A percentile compares a stretch with the other conserved stretches of the same genome.
These are phyloP conservation scores for Puccinia polysora DNA, from an alignment of 1,284 basidiomycete genomes.

Conservation along the genomic window DNA sequence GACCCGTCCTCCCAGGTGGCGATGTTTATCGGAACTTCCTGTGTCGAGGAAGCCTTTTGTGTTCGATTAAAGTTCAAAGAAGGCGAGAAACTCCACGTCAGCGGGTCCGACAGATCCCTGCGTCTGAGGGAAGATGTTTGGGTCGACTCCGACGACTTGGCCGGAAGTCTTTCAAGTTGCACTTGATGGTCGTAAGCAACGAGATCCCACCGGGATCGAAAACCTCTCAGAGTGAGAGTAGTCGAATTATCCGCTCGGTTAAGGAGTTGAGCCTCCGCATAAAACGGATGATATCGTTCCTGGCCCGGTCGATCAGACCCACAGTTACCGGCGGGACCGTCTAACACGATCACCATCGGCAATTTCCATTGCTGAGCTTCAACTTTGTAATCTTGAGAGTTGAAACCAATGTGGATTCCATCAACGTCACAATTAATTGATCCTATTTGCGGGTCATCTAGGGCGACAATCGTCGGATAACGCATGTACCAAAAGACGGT, in stretches of 20 bases:
- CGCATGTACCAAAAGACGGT: constrained; percentile 21
- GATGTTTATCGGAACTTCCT: not conserved
- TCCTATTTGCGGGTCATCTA: constrained; percentile 20
- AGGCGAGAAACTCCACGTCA: not conserved
- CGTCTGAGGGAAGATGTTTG: not conserved
- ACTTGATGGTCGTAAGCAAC: constrained; percentile 29
- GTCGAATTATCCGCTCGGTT: not conserved
- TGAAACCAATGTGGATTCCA: constrained; percentile 32
- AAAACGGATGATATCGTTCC: constrained; percentile 37
- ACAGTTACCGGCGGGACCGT: constrained; percentile 27
- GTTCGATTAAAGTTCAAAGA: constrained; percentile 38
- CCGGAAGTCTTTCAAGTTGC: constrained; percentile 3
- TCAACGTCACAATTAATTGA: constrained; percentile 24
- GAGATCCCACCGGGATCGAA: constrained; percentile 41
- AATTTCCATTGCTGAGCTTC: constrained; percentile 21
- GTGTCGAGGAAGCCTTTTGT: not conserved
- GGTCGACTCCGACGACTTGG: not conserved
- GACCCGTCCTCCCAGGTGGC: constrained; percentile 1
- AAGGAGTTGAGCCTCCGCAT: not conserved
- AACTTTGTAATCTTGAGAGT: not conserved
- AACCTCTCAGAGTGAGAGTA: constrained; percentile 18
- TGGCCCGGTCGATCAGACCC: constrained; percentile 5
- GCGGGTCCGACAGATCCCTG: not conserved
- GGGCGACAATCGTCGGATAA: constrained; percentile 26
- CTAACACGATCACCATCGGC: constrained; percentile 33